Conservation (phyloP, 2,329 filamentous ascomycete species). For the Aschersonia sp. region DNA sequence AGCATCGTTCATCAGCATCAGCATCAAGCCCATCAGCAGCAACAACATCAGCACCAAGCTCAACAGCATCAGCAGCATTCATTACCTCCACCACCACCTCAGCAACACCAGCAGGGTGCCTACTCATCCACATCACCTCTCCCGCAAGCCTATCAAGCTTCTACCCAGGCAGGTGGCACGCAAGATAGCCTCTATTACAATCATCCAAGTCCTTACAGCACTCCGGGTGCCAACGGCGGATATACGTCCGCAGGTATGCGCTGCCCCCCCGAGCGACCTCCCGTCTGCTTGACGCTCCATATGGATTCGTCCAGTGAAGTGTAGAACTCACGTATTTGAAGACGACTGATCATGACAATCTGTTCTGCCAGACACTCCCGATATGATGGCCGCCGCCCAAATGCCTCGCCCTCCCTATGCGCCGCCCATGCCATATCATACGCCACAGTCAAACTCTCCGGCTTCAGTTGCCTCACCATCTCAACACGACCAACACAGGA, state of each 20-base stretch:
- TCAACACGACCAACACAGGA: conserved; percentile 77
- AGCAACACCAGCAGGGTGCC: conserved; percentile 47
- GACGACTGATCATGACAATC: background rate
- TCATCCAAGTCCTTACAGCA: conserved; percentile 72
- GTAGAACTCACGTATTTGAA: no score
- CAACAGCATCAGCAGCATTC: conserved; percentile 33
- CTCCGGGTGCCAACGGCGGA: conserved; percentile 65
- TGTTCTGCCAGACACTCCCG: conserved; percentile 34
- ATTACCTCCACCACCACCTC: conserved; percentile 20
- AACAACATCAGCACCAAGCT: conserved; percentile 50
- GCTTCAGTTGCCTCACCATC: conserved; percentile 85
- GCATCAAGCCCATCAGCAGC: conserved; percentile 20
- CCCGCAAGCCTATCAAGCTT: conserved; percentile 54
- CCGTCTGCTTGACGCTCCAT: no score
- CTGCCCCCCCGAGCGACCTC: background rate
- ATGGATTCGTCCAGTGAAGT: no score
- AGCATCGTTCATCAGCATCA: conserved; percentile 58
- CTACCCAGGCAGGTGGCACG: conserved; percentile 44
- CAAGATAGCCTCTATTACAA: conserved; percentile 62
- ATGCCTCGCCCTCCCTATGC: conserved; percentile 73
- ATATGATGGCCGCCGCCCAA: conserved; percentile 52
- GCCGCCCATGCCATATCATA: conserved; percentile 71
- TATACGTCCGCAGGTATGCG: conserved; percentile 76
- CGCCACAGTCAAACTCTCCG: conserved; percentile 87
- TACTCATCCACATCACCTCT: conserved; percentile 55